Percentiles rank a stretch among this genome's conserved stretches.
phyloP scores from a whole-genome alignment of 495 filamentous ascomycete species.

The Tuber indicum region DNA sequence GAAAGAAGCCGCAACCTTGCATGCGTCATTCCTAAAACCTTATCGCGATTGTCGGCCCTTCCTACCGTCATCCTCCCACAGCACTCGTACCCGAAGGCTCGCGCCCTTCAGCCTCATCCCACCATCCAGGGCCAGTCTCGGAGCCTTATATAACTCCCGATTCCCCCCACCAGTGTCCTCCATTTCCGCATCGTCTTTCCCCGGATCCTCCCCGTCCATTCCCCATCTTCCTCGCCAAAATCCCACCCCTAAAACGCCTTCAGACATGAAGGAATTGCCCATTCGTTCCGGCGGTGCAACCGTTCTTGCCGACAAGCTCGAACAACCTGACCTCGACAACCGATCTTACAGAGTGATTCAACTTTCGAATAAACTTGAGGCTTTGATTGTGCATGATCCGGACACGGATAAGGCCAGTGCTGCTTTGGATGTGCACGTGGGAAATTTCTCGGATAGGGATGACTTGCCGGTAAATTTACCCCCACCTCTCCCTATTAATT shows the following conservation, averaged over 20 bases:
- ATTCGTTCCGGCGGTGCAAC: slow-evolving; percentile 46
- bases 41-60: neutral
- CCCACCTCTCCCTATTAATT: slow-evolving; percentile 11
- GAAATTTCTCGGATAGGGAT: slow-evolving; percentile 84
- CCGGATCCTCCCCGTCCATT: slow-evolving; percentile 31
- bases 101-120: neutral
- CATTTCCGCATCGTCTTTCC: slow-evolving; percentile 6
- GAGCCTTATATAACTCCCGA: neutral
- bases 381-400: slow-evolving; percentile 84
- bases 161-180: slow-evolving; percentile 7
- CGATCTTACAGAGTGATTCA: slow-evolving; percentile 80
- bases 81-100: neutral
- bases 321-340: slow-evolving; percentile 83
- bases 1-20: neutral
- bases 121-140: neutral
- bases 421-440: slow-evolving; percentile 90
- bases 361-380: slow-evolving; percentile 86
- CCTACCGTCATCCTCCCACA: neutral
- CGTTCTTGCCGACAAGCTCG: slow-evolving; percentile 69
- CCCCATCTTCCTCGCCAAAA: slow-evolving; percentile 30
- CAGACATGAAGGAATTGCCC: slow-evolving; percentile 21
- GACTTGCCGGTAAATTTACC: slow-evolving; percentile 64
- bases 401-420: slow-evolving; percentile 96
- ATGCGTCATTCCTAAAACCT: neutral
- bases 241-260: slow-evolving; percentile 11